Evolutionary conservation across 768 basidiomycete genomes (phyloP).

Genomic region (Sistotremastrum niveocremeum): DNA sequence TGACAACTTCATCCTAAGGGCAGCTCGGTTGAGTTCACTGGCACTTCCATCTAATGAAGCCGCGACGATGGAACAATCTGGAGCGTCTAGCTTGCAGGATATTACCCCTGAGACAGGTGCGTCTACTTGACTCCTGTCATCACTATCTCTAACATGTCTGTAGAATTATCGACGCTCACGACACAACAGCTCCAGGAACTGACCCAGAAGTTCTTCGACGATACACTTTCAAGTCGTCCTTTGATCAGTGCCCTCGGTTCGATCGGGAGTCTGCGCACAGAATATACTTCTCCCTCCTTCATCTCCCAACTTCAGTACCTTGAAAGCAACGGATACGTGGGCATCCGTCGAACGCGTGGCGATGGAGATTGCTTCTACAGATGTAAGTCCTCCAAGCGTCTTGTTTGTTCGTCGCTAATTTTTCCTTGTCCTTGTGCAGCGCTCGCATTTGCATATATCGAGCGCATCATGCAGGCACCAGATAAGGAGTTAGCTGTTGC

Average conservation of each 20-base stretch:
- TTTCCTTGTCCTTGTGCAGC: conserved; percentile 30
- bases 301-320: conserved; percentile 68
- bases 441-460: conserved; percentile 69
- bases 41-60: no score
- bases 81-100: no score
- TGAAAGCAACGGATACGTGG: conserved; percentile 42
- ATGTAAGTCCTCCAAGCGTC: conserved; percentile 32
- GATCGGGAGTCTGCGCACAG: conserved; percentile 41
- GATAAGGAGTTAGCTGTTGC: conserved; percentile 35
- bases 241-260: conserved; percentile 41
- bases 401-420: neutral
- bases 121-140: no score
- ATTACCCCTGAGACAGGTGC: no score
- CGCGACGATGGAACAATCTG: no score
- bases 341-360: conserved; percentile 62
- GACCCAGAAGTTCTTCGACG: conserved; percentile 28
- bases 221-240: conserved; percentile 28
- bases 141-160: neutral
- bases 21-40: no score
- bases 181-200: conserved; percentile 25
- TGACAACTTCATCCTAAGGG: no score
- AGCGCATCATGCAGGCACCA: conserved; percentile 41
- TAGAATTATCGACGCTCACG: conserved; percentile 22
- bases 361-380: conserved; percentile 85
- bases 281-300: conserved; percentile 52